Base-by-base conservation (phyloP, 805 yeast genomes). In the Limtongia smithiae region DNA sequence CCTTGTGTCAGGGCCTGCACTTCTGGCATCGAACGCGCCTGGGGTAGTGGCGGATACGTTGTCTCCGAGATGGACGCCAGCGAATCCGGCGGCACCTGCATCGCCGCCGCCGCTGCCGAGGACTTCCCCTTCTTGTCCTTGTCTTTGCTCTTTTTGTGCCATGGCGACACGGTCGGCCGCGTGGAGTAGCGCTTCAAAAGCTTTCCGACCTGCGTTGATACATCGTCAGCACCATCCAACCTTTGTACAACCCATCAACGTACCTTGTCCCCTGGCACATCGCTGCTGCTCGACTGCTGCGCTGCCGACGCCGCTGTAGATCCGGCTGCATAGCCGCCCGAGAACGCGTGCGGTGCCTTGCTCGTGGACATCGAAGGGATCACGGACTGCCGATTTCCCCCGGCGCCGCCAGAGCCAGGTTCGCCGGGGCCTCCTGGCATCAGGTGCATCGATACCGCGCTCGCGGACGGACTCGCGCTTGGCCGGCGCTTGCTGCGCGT, bases 121-220 rank as follows among this genome's bases (percentile, higher is more conserved):
- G n/a, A 37, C 41, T 43, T 48, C n/a, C 27, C 27, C 30, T 42
- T 42, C 21, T 44, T 35, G 21, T 38, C 34, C 37, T 41, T 44
- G 11, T 27, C 15, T 34, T 46, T 38, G 15, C 37, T 20, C 20
- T 27, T 30, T 9, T 37, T 24, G 12, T 42, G 17, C 15, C 41
- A 44, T 20, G 27, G 31, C n/a, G 20, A 33, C 4, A 21, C 18
- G 14, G 41, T 41, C 28, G 46, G 44, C 4, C 46, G 12, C 15
- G 49, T 50, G 12, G 58, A 54, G 27, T 54, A 51, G 24, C 55
- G 51, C 35, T 51, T 54, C n/a, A 54, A 36, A n/a, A 54, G 42
- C 5, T 44, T 46, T 22, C 58, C 52, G 17, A 54, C 58, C 58
- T 54, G n/a, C n/a, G n/a, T n/a, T n/a, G n/a, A 39, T 2, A 9